Percentiles rank a stretch among this genome's conserved stretches.
These are phyloP conservation scores for Candida ipomoeae DNA, from an alignment of 805 yeast species.

Conservation along the genomic window DNA sequence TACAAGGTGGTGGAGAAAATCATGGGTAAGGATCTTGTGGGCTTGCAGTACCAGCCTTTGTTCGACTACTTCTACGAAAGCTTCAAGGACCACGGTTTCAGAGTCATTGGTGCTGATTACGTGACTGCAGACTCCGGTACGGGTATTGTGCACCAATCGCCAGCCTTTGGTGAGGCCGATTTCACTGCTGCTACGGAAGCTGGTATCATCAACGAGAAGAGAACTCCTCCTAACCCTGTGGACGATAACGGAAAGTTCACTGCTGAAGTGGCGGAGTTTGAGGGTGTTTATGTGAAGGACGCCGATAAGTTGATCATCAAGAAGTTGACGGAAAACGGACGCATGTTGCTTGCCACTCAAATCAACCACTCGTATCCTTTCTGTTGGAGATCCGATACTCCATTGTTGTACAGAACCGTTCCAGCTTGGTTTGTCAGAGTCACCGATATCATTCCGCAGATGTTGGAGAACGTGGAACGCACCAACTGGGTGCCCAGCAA, in stretches of 20 bases:
- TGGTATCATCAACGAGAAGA: constrained; percentile 68
- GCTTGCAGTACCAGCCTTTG: constrained; percentile 75
- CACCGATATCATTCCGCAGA: constrained; percentile 79
- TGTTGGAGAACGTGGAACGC: constrained; percentile 77
- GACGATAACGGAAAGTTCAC: constrained; percentile 92
- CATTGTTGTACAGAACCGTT: constrained; percentile 90
- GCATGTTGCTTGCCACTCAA: constrained; percentile 72
- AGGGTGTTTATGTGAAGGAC: constrained; percentile 87
- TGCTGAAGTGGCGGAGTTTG: constrained; percentile 64
- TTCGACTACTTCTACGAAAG: constrained; percentile 75
- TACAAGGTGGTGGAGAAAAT: constrained; percentile 76
- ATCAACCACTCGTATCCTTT: constrained; percentile 95
- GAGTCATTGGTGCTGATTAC: constrained; percentile 75
- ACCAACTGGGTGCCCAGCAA: constrained; percentile 93
- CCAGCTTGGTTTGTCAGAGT: constrained; percentile 99
- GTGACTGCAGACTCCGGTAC: constrained; percentile 96
- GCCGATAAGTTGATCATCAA: constrained; percentile 92
- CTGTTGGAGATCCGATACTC: constrained; percentile 99
- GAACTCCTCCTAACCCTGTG: constrained; percentile 86
- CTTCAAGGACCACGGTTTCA: constrained; percentile 75
- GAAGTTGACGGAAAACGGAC: constrained; percentile 71
- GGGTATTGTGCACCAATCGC: constrained; percentile 97
- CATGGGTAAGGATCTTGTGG: constrained; percentile 75
- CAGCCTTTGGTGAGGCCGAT: constrained; percentile 99
- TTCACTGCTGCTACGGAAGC: constrained; percentile 71